Evolutionary conservation across 805 yeast species (phyloP).

Genomic region (Saturnispora gosingensis): DNA sequence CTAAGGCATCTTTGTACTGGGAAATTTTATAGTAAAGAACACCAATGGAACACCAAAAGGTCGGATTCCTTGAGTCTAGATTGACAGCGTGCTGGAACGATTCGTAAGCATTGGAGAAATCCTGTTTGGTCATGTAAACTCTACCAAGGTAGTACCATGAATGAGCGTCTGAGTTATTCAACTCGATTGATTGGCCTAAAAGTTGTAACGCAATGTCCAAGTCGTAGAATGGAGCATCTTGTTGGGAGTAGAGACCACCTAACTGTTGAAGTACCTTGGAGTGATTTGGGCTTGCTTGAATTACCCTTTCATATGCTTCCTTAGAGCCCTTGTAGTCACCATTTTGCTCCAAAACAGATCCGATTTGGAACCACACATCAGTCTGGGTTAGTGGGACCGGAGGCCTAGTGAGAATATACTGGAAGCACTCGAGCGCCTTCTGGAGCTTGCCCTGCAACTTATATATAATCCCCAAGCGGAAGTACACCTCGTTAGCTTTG

Average conservation of each 20-base stretch:
- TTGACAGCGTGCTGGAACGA: conserved; percentile 98
- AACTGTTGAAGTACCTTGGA: conserved; percentile 93
- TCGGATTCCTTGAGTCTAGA: conserved; percentile 92
- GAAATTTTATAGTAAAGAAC: conserved; percentile 93
- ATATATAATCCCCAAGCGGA: conserved; percentile 91
- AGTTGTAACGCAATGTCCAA: conserved; percentile 76
- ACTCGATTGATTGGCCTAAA: conserved; percentile 78
- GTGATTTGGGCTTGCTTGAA: conserved; percentile 84
- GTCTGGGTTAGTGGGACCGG: conserved; percentile 95
- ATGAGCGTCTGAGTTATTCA: conserved; percentile 86
- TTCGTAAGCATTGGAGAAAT: conserved; percentile 93
- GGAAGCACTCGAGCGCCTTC: conserved; percentile 88
- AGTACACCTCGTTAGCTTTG: conserved; percentile 92
- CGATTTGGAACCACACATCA: conserved; percentile 98
- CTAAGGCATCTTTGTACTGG: conserved; percentile 93
- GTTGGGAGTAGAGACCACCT: conserved; percentile 87
- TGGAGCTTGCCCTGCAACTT: conserved; percentile 86
- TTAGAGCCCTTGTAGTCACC: conserved; percentile 85
- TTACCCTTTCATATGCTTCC: conserved; percentile 91
- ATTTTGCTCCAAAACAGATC: conserved; percentile 89
- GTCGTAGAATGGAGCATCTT: conserved; percentile 61
- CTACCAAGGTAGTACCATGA: conserved; percentile 96
- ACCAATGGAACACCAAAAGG: conserved; percentile 96
- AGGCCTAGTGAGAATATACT: conserved; percentile 81
- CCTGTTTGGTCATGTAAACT: conserved; percentile 93